Conservation (phyloP, 2,329 filamentous ascomycete genomes). For the Lasiodiplodia citricola region DNA sequence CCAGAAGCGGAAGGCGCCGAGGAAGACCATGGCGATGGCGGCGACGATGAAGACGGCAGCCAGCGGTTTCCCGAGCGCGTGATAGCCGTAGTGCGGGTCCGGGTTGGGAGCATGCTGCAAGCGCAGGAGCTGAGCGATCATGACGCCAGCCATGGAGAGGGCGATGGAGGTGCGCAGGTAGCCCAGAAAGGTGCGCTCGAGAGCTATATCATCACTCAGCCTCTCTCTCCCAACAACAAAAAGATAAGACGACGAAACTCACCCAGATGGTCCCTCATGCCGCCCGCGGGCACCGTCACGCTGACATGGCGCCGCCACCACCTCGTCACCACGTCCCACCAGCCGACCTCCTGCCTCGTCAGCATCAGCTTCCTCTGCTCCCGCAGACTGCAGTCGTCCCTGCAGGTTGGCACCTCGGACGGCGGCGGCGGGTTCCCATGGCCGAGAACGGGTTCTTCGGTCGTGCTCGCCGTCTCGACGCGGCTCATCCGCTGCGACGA, state of each 20-base stretch:
- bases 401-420: constrained; percentile 25
- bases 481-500: background rate
- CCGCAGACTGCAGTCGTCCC: constrained; percentile 28
- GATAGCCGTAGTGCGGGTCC: constrained; percentile 61
- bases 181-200: constrained; percentile 75
- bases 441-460: background rate
- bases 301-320: constrained; percentile 59
- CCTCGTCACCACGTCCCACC: constrained; percentile 45
- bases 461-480: background rate
- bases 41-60: constrained; percentile 54
- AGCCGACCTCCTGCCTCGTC: constrained; percentile 34
- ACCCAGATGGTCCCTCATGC: constrained; percentile 64
- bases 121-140: constrained; percentile 71
- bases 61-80: constrained; percentile 65
- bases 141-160: constrained; percentile 70
- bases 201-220: constrained; percentile 54
- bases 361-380: constrained; percentile 28
- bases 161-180: constrained; percentile 73
- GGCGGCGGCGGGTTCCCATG: background rate
- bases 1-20: constrained; percentile 67
- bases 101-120: constrained; percentile 58
- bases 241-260: constrained; percentile 33
- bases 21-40: constrained; percentile 55
- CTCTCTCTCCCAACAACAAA: constrained; percentile 16
- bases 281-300: constrained; percentile 56